Evolutionary conservation across 2,329 filamentous ascomycete species (phyloP).

Genomic region (Aspergillus sp.): DNA sequence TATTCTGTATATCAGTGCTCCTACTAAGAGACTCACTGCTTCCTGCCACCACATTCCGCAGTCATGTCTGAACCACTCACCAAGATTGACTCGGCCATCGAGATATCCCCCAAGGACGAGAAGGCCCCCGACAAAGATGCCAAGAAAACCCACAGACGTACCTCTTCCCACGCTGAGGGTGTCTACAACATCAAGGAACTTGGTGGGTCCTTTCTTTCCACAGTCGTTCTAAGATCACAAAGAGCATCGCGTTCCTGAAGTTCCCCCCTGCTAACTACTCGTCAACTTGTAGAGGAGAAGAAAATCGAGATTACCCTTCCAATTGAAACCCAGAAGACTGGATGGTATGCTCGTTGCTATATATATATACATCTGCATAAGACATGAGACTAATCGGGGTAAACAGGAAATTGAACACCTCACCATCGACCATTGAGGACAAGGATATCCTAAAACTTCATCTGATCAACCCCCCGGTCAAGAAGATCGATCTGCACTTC

Average conservation of each 20-base stretch:
- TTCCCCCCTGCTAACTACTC: neutral
- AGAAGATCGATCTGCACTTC: conserved; percentile 93
- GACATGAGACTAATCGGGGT: conserved; percentile 1
- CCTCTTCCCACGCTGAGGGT: conserved; percentile 71
- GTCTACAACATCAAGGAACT: conserved; percentile 84
- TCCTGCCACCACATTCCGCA: conserved; percentile 10
- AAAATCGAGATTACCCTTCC: conserved; percentile 37
- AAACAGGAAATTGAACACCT: conserved; percentile 89
- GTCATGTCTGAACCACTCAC: conserved; percentile 67
- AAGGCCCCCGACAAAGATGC: conserved; percentile 42
- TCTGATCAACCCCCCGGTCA: conserved; percentile 79
- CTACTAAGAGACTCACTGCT: neutral
- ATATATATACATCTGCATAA: neutral
- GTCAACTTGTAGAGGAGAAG: conserved; percentile 27
- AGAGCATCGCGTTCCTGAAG: too few relatives aligned
- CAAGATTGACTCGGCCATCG: conserved; percentile 91
- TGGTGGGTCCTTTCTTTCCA: conserved; percentile 58
- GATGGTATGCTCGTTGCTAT: conserved; percentile 29
- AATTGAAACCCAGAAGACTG: conserved; percentile 40
- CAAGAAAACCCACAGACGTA: conserved; percentile 66
- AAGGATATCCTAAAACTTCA: conserved; percentile 78
- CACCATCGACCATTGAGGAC: conserved; percentile 75
- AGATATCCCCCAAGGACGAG: conserved; percentile 67
- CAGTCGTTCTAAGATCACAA: too few relatives aligned
- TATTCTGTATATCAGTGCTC: neutral